Evolutionary conservation across 352 stramenopile species (phyloP).

Genomic region (Halophytophthora polymorphica): DNA sequence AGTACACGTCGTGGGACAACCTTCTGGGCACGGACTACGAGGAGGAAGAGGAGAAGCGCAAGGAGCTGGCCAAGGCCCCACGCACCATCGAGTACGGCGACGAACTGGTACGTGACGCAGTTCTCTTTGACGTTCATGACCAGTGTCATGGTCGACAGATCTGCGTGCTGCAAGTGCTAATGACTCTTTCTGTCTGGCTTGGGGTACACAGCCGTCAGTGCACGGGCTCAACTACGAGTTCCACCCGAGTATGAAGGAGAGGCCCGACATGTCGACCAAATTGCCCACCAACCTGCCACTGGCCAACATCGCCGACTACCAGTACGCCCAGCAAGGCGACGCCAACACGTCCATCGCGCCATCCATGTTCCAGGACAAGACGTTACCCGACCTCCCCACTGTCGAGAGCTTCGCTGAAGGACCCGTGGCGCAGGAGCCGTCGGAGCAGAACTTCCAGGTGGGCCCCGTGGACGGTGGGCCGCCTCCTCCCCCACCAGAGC

Average conservation of each 20-base stretch:
- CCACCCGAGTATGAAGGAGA: constrained; percentile 58
- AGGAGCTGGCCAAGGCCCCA: constrained; percentile 74
- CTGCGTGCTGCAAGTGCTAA: constrained; percentile 2
- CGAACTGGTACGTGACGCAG: constrained; percentile 44
- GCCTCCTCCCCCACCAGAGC: constrained; percentile 57
- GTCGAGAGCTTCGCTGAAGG: constrained; percentile 65
- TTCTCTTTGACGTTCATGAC: background rate
- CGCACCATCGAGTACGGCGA: constrained; percentile 81
- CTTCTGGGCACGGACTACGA: constrained; percentile 82
- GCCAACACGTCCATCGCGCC: constrained; percentile 69
- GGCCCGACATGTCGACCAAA: constrained; percentile 72
- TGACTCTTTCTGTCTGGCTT: constrained; percentile 3
- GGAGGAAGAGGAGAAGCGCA: constrained; percentile 84
- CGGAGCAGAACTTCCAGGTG: constrained; percentile 51
- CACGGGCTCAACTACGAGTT: constrained; percentile 81
- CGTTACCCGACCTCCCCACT: constrained; percentile 60
- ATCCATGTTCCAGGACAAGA: constrained; percentile 82
- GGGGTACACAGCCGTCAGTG: constrained; percentile 38
- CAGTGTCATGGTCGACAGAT: too few species aligned
- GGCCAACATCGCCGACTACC: constrained; percentile 75
- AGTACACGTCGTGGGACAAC: constrained; percentile 90
- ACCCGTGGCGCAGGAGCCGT: constrained; percentile 59
- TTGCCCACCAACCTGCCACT: constrained; percentile 77
- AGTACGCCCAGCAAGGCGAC: constrained; percentile 57
- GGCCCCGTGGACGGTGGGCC: constrained; percentile 62